Evolutionary conservation across 2,329 filamentous ascomycete genomes (phyloP), one percentile per base, ranked within the genome.

Genomic region (Aspergillus sp.): DNA sequence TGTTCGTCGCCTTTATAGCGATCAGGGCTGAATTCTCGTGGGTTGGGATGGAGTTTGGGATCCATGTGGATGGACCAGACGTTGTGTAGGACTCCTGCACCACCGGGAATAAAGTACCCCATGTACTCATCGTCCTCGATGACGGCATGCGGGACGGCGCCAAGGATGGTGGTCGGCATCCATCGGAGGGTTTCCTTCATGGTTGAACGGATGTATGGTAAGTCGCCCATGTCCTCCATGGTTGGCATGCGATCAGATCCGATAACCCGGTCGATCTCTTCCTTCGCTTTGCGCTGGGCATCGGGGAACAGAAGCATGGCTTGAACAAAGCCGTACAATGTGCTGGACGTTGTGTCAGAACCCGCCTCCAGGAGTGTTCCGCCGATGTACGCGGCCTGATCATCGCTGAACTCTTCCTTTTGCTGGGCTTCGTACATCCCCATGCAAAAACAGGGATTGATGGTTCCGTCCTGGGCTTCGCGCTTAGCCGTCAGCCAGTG

Each of bases 301-400:
- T 65, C 56, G 0, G 67, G 67, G 39, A 67, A 66, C 37, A 68
- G 39, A 52, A 65, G 36, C 53, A 74, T 37, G 34, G 73, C 47
- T 41, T 72, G 36, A 42, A 75, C 65, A 51, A 63, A 68, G 11
- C 59, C 62, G 37, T 64, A 66, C 13, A 72, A 52, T 0, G 64
- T 68, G 10, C 60, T 64, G 0, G 66, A 62, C 0, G 67, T 71
- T 0, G 69, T 72, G 39, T 72, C 69, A 4, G 58, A 69, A 16
- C 69, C 63, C 8, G 67, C 69, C 16, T 68, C 68, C 0, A 55
- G 39, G 1, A 55, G 36, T 0, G 47, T 49, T 1, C 53, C 55
- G 1, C 40, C 40, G 10, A 55, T 49, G 33, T 63, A 63, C 0
- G 41, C 45, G 1, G 57, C 58, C 24, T 51, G 40, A 10, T 45